Evolutionary conservation across 768 basidiomycete species (phyloP).

Genomic region (Lentinula edodes): DNA sequence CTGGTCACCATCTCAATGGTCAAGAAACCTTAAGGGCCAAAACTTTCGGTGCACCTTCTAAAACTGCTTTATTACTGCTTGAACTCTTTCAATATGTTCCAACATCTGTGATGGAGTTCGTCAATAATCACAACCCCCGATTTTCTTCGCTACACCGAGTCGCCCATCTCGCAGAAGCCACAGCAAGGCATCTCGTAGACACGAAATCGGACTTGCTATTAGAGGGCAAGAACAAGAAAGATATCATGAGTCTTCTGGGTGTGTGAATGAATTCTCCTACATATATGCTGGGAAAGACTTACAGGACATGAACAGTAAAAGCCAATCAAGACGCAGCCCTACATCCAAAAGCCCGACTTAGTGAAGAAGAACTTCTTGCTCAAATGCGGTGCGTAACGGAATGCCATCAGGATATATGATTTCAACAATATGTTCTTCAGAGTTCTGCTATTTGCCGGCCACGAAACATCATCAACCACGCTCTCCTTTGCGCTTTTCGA

Average conservation of each 20-base stretch:
- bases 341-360: slow-evolving; percentile 9
- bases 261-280: neutral
- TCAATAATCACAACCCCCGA: slow-evolving; percentile 9
- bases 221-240: slow-evolving; percentile 12
- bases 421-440: neutral
- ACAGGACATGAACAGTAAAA: slow-evolving; percentile 6
- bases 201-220: slow-evolving; percentile 1
- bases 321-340: slow-evolving; percentile 10
- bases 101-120: slow-evolving; percentile 14
- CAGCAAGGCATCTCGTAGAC: slow-evolving; percentile 2
- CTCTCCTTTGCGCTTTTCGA: neutral
- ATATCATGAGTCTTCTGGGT: slow-evolving; percentile 33
- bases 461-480: neutral
- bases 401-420: neutral
- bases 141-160: neutral
- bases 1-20: no score
- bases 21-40: slow-evolving; percentile 6
- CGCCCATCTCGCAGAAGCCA: neutral
- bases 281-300: neutral
- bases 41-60: slow-evolving; percentile 15
- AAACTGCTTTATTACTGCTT: neutral
- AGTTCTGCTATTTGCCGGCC: neutral
- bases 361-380: slow-evolving; percentile 21
- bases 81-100: slow-evolving; percentile 9
- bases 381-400: slow-evolving; percentile 16